Base-by-base conservation (phyloP, 768 basidiomycete species). In the Leccinum barrowsii region DNA sequence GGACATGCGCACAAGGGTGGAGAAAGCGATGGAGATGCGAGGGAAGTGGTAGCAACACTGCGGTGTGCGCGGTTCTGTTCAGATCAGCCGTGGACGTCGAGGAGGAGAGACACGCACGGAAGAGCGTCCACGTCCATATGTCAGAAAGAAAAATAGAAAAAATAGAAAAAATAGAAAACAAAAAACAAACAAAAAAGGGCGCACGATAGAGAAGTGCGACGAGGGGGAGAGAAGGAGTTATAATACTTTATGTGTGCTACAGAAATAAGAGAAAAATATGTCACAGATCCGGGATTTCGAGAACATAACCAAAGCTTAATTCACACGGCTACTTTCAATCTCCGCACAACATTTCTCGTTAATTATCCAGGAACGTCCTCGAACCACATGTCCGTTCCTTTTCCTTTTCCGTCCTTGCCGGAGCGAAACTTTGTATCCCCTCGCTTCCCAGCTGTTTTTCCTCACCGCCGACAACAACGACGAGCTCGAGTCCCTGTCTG, bases 201-300 rank as follows among this genome's bases (percentile, higher is more conserved):
- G 17, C 40, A 10, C 22, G 60, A 61, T 50, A 55, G 54, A 57
- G 35, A 62, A 32, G 60, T 44, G 50, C 55, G 55, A 59, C 49
- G 61, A 58, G 65, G 50, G 59, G 10, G 63, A 21, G 59, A 48
- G 62, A 66, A 62, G 65, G 70, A 65, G 52, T 74, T 72, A 72
- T 42, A 42, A 44, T 44, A 35, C 13, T 35, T 72, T 72, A 72
- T 67, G 73, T 34, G 34, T 34, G 34, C 34, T 72, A 74, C 73
- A 74, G 72, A 72, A 69, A 68, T 68, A 65, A 74, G 67, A 69
- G 69, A 68, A 74, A 72, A 74, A 74, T 73, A 73, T 73, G 73
- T 73, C 71, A 74, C 71, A 73, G 73, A 73, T 74, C 65, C 66
- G 71, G 73, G 70, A 74, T 66, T 74, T 72, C 70, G 69, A 72